phyloP scores from a whole-genome alignment of 78 protist species.

The Dictyostelium citrinum region DNA sequence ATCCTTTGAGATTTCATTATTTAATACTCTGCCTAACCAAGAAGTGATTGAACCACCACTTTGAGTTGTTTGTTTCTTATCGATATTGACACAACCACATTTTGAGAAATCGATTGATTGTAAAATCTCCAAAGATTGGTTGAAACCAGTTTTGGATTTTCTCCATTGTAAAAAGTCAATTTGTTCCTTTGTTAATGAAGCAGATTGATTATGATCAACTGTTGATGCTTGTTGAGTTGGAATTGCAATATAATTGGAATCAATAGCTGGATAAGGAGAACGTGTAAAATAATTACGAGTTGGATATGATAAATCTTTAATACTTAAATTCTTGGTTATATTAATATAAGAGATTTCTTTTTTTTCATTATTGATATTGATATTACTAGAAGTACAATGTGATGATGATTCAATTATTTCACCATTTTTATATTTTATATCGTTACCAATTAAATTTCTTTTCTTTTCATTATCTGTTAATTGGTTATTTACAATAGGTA shows the following conservation, averaged over 20 bases:
- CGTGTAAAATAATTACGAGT: constrained; percentile 20
- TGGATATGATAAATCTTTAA: constrained; percentile 16
- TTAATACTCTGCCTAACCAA: background rate
- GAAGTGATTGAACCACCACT: background rate
- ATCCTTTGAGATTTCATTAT: background rate
- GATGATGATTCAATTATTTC: background rate
- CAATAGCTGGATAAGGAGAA: background rate
- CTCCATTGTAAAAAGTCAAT: constrained; percentile 28
- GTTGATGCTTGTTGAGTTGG: constrained; percentile 5
- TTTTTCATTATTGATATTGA: too few relatives aligned
- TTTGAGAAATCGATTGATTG: background rate
- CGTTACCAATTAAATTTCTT: constrained; percentile 18
- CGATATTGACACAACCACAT: background rate
- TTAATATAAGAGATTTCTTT: background rate
- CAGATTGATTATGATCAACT: background rate
- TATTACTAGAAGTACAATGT: too few relatives aligned
- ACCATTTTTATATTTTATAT: background rate
- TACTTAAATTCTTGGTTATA: background rate
- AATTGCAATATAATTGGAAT: background rate
- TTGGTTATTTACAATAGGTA: background rate
- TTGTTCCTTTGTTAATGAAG: background rate
- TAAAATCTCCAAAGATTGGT: background rate
- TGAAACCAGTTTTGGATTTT: background rate
- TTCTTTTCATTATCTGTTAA: background rate
- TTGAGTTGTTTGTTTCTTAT: background rate